Evolutionary conservation across 176 grass and related monocot species (phyloP).

Genomic region (Eleusine indica): DNA sequence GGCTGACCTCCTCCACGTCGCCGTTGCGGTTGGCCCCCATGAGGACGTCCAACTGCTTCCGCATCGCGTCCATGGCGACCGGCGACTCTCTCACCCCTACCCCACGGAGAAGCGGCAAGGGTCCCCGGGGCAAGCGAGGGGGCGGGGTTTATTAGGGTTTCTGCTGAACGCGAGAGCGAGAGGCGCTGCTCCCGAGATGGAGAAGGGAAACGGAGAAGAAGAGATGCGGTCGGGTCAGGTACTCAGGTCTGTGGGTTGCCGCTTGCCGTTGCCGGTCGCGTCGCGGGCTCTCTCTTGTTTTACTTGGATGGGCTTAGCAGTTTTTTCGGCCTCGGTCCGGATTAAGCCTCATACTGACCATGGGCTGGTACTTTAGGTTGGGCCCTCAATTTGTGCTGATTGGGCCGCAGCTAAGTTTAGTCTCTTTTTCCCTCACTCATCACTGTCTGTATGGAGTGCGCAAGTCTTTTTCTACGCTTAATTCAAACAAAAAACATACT

Average conservation of each 20-base stretch:
- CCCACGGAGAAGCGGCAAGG: conserved; percentile 18
- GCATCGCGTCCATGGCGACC: conserved; percentile 71
- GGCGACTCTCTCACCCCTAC: background rate
- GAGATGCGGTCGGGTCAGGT: background rate
- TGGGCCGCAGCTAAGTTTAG: background rate
- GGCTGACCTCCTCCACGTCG: conserved; percentile 84
- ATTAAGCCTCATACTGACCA: background rate
- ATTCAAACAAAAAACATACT: too few species aligned
- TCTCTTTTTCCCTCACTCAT: background rate
- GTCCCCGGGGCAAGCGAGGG: background rate
- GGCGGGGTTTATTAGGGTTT: conserved; percentile 48
- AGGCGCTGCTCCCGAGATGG: background rate
- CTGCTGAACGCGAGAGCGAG: background rate
- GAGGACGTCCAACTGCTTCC: conserved; percentile 96
- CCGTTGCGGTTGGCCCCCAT: conserved; percentile 98
- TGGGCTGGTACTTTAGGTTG: background rate
- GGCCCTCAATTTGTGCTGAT: background rate
- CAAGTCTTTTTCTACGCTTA: too few species aligned
- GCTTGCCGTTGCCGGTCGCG: too few species aligned
- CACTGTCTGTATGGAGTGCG: too few species aligned
- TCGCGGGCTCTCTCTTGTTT: background rate
- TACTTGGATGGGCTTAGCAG: background rate
- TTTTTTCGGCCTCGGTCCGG: background rate
- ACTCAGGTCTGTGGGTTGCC: background rate
- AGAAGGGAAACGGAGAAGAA: background rate